Conservation (phyloP, 306 rosid genomes). For the Gastrolobium bilobum region DNA sequence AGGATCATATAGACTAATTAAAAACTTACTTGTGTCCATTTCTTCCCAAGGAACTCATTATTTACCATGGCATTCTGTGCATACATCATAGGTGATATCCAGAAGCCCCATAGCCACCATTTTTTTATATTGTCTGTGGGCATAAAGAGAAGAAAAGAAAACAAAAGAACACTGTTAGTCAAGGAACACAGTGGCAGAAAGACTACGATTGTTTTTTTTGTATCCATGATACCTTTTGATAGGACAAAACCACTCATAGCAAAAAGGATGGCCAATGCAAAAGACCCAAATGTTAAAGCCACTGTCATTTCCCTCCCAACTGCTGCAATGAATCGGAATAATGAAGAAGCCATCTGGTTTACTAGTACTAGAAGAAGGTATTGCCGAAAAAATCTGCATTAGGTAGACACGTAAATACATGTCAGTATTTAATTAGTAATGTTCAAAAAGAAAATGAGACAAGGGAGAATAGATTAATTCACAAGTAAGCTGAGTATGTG, state of each 20-base stretch:
- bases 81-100: neutral
- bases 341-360: slow-evolving; percentile 52
- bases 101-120: slow-evolving; percentile 53
- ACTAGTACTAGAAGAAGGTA: slow-evolving; percentile 50
- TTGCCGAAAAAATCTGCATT: slow-evolving; percentile 56
- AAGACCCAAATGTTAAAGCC: slow-evolving; percentile 52
- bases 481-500: neutral
- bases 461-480: neutral
- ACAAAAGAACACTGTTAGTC: neutral
- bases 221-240: too few species aligned
- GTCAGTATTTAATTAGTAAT: neutral
- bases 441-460: slow-evolving; percentile 16
- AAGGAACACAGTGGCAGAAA: neutral
- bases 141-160: slow-evolving; percentile 4
- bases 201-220: neutral
- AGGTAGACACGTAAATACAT: neutral
- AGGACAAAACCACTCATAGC: too few species aligned
- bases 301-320: slow-evolving; percentile 55
- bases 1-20: neutral
- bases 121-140: slow-evolving; percentile 35
- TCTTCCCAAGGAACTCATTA: slow-evolving; percentile 48
- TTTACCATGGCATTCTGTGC: slow-evolving; percentile 42
- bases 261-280: slow-evolving; percentile 30
- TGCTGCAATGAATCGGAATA: slow-evolving; percentile 47
- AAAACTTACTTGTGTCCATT: slow-evolving; percentile 41